Evolutionary conservation across 2,329 filamentous ascomycete genomes (phyloP).

Genomic region (Ambrosiella xylebori): DNA sequence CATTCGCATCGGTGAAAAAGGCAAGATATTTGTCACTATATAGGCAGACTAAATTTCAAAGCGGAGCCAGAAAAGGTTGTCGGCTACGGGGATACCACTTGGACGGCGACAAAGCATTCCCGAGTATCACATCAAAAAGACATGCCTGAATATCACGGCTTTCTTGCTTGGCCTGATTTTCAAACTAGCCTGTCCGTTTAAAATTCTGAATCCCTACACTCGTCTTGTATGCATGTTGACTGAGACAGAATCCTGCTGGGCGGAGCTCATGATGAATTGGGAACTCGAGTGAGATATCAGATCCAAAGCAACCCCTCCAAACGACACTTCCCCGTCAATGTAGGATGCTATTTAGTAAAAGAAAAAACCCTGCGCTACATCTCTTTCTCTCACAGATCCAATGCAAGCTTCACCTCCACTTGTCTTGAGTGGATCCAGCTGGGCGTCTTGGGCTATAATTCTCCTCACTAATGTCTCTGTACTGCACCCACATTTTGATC

Average conservation of each 20-base stretch:
- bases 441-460: not conserved
- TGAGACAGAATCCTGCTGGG: not conserved
- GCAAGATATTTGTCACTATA: too few species aligned
- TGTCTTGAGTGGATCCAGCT: not conserved
- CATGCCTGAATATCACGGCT: not conserved
- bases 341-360: not conserved
- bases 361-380: not conserved
- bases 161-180: not conserved
- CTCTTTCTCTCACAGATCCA: not conserved
- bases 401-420: not conserved
- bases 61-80: too few species aligned
- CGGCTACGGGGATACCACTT: too few species aligned
- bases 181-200: not conserved
- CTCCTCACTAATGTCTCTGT: not conserved
- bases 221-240: not conserved
- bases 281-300: not conserved
- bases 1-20: too few species aligned
- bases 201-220: not conserved
- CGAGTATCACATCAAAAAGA: too few species aligned
- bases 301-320: not conserved
- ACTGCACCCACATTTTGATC: slow-evolving; percentile 6
- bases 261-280: not conserved
- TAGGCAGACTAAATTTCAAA: too few species aligned
- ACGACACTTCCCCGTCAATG: not conserved
- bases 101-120: too few species aligned